Percentiles rank a stretch among this genome's conserved stretches.
These are phyloP conservation scores for Trichoderma virens DNA, from an alignment of 495 filamentous ascomycete genomes.

Conservation along the genomic window DNA sequence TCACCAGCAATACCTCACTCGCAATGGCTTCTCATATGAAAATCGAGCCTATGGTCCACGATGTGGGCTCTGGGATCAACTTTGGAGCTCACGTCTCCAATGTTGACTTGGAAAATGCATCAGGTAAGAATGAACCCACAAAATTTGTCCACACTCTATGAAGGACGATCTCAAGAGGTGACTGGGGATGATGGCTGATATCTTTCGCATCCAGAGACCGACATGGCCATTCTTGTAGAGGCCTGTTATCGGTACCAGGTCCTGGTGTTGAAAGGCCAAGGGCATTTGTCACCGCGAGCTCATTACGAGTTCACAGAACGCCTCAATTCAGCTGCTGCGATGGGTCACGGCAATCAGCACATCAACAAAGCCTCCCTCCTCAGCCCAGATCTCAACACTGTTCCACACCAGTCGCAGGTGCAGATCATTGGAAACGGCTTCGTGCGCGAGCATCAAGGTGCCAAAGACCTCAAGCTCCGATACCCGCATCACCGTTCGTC, in stretches of 20 bases:
- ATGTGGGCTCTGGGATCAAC: not conserved
- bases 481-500: slow-evolving; percentile 71
- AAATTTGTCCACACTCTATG: no score
- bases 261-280: slow-evolving; percentile 60
- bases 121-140: not conserved
- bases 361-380: slow-evolving; percentile 59
- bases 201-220: slow-evolving; percentile 38
- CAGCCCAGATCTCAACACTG: slow-evolving; percentile 71
- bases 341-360: slow-evolving; percentile 62
- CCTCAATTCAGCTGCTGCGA: slow-evolving; percentile 54
- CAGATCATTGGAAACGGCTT: slow-evolving; percentile 73
- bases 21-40: not conserved
- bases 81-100: not conserved
- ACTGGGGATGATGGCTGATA: not conserved
- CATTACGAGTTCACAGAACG: slow-evolving; percentile 63
- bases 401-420: slow-evolving; percentile 70
- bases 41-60: not conserved
- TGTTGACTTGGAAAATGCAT: not conserved
- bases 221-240: slow-evolving; percentile 49
- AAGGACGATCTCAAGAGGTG: not conserved
- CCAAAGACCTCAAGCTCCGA: slow-evolving; percentile 53
- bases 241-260: slow-evolving; percentile 58
- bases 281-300: slow-evolving; percentile 51
- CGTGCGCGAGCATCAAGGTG: slow-evolving; percentile 56
- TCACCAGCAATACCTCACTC: not conserved